phyloP scores from a whole-genome alignment of 2,329 filamentous ascomycete genomes.

The Xenosphaeropsis pyriputrescens region DNA sequence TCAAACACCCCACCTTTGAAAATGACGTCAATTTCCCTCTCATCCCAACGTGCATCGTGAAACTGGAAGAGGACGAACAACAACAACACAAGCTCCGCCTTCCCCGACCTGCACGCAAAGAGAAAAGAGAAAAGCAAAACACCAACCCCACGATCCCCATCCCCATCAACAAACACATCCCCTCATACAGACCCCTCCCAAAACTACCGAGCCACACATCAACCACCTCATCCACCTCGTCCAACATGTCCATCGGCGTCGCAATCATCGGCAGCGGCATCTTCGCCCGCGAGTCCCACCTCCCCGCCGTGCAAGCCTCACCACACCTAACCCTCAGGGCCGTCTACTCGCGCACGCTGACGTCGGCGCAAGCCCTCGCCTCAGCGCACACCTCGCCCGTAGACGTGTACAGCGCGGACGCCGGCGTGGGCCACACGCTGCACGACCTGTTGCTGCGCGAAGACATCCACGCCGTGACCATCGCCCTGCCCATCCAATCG shows the following conservation, averaged over 20 bases:
- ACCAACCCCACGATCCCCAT: no score
- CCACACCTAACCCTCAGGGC: constrained; percentile 35
- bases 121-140: no score
- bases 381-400: constrained; percentile 25
- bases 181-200: neutral
- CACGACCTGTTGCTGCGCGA: constrained; percentile 16
- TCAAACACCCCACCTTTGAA: no score
- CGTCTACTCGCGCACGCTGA: constrained; percentile 18
- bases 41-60: no score
- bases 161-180: no score
- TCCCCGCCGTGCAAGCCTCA: constrained; percentile 41
- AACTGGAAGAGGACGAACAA: no score
- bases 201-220: neutral
- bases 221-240: neutral
- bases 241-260: constrained; percentile 28
- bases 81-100: no score
- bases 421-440: constrained; percentile 25
- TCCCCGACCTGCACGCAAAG: no score
- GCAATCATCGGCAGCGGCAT: constrained; percentile 50
- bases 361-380: constrained; percentile 14
- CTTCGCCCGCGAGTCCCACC: constrained; percentile 41
- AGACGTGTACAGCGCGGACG: constrained; percentile 17
- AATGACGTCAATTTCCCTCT: no score
- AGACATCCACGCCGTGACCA: constrained; percentile 19
- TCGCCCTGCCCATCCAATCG: constrained; percentile 31